Evolutionary conservation across 108 stramenopile species (phyloP).

Genomic region (Cyclotella cryptica): DNA sequence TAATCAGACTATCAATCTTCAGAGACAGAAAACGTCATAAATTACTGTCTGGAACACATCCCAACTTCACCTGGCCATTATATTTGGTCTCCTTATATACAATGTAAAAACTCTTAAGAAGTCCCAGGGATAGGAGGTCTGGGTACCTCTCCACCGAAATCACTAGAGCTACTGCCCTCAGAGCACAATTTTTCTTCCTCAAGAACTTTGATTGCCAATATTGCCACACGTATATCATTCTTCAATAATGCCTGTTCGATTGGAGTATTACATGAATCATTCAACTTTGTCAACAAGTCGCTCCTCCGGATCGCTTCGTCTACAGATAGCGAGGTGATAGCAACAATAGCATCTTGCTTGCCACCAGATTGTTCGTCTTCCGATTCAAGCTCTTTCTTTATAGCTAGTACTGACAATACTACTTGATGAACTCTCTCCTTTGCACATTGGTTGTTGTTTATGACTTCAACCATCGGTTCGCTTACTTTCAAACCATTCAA

Average conservation of each 20-base stretch:
- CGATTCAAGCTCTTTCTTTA: constrained; percentile 4
- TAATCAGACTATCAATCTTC: no score
- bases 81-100: neutral
- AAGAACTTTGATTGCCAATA: constrained; percentile 66
- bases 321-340: constrained; percentile 40
- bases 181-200: constrained; percentile 56
- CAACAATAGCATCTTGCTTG: constrained; percentile 22
- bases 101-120: neutral
- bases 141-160: neutral
- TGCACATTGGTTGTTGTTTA: neutral
- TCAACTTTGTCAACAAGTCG: constrained; percentile 14
- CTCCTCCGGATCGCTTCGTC: constrained; percentile 20
- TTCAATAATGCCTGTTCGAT: constrained; percentile 71
- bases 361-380: constrained; percentile 37
- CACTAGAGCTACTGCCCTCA: constrained; percentile 11
- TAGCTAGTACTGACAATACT: constrained; percentile 18
- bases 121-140: constrained; percentile 51
- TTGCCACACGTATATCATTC: constrained; percentile 72
- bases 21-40: no score
- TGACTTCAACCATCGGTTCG: neutral
- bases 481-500: constrained; percentile 35
- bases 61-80: no score
- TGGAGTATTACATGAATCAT: constrained; percentile 35
- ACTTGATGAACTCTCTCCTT: constrained; percentile 5
- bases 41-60: no score